Conservation (phyloP, 2,329 filamentous ascomycete species). For the Ophiostoma novo-ulmi region DNA sequence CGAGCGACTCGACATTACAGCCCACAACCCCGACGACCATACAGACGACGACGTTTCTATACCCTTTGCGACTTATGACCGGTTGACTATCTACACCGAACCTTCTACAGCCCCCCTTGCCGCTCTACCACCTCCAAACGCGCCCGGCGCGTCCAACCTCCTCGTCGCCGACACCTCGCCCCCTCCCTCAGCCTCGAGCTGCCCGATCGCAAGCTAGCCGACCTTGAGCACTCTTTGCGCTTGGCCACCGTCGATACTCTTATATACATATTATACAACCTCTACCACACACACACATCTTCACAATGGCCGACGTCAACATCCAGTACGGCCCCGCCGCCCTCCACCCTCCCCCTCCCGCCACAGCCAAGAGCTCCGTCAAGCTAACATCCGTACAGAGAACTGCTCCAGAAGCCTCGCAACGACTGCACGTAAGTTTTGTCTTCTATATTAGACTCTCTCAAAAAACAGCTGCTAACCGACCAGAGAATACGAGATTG, state of each 20-base stretch:
- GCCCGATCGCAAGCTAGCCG: not conserved
- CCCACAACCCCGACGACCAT: conserved; percentile 12
- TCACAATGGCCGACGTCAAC: conserved; percentile 27
- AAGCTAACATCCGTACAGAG: conserved; percentile 19
- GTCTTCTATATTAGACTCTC: not conserved
- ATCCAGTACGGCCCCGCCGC: conserved; percentile 24
- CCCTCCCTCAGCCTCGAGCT: not conserved
- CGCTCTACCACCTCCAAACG: not conserved
- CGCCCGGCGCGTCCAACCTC: not conserved
- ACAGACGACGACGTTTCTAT: not conserved
- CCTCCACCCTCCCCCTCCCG: not conserved
- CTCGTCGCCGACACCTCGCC: not conserved
- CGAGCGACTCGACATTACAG: conserved; percentile 1
- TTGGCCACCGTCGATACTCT: not conserved
- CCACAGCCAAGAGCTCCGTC: not conserved
- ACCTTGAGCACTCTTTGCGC: not conserved
- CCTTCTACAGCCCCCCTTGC: not conserved
- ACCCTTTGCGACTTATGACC: not conserved
- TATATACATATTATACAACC: not conserved
- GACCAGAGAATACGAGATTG: conserved; percentile 80
- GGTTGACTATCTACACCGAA: not conserved
- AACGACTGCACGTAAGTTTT: conserved; percentile 28
- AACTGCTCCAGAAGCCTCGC: conserved; percentile 28
- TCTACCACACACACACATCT: not conserved
- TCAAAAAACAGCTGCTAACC: conserved; percentile 11